Conservation (phyloP, 1,284 basidiomycete genomes). For the Stereum hirsutum region DNA sequence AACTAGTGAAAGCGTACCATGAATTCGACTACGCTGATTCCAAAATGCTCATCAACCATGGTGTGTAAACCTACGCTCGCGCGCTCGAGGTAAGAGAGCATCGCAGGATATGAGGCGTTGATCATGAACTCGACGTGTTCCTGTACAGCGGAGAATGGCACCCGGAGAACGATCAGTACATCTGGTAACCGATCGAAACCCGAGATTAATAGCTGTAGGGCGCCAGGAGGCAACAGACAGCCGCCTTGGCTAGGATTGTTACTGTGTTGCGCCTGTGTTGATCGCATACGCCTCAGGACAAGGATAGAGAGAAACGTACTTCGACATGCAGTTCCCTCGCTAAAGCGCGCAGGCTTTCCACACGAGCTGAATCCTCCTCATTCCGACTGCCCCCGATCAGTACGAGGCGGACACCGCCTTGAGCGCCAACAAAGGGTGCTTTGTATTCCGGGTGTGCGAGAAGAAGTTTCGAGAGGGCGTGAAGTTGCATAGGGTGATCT, state of each 20-base stretch:
- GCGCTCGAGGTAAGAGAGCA: conserved; percentile 61
- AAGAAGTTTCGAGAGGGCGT: conserved; percentile 59
- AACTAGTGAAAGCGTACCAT: conserved; percentile 60
- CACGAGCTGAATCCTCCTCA: conserved; percentile 61
- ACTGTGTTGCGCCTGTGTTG: too few species aligned
- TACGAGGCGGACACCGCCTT: conserved; percentile 41
- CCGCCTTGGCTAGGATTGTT: too few species aligned
- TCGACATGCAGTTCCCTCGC: conserved; percentile 57
- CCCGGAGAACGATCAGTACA: not conserved
- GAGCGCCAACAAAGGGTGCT: conserved; percentile 10
- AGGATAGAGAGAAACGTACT: conserved; percentile 29
- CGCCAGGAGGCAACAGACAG: too few species aligned
- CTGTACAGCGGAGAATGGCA: conserved; percentile 26
- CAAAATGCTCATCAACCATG: conserved; percentile 99
- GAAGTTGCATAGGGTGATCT: conserved; percentile 80
- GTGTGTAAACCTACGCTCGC: conserved; percentile 89
- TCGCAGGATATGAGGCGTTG: conserved; percentile 72
- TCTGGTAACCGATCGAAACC: not conserved
- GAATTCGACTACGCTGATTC: conserved; percentile 96
- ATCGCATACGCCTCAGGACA: not conserved
- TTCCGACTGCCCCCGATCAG: conserved; percentile 85
- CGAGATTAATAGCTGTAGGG: not conserved
- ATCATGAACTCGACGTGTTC: conserved; percentile 70
- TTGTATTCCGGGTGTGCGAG: conserved; percentile 49
- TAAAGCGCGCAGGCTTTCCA: conserved; percentile 51